Evolutionary conservation across 305 asterid species (phyloP).

Genomic region (Stenogyne calaminthoides): DNA sequence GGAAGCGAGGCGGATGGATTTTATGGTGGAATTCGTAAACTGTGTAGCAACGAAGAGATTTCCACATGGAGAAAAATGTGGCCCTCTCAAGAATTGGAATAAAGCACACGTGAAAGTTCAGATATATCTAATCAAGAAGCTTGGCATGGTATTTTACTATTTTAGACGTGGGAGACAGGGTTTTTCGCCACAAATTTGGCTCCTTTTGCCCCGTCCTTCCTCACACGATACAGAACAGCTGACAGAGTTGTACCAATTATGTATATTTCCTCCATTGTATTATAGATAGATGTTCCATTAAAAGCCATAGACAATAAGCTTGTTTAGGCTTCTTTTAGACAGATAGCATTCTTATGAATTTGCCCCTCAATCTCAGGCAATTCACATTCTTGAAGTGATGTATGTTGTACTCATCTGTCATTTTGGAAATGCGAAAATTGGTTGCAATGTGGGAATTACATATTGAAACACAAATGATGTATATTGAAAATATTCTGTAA

Average conservation of each 20-base stretch:
- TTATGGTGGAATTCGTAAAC: conserved; percentile 78
- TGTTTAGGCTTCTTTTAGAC: conserved; percentile 31
- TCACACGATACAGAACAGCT: conserved; percentile 19
- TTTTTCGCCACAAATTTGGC: conserved; percentile 13
- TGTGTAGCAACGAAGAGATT: conserved; percentile 53
- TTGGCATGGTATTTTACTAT: background rate
- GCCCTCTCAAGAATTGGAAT: conserved; percentile 72
- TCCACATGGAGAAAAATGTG: conserved; percentile 69
- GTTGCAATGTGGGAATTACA: conserved; percentile 15
- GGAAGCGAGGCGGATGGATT: conserved; percentile 85
- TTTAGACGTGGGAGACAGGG: conserved; percentile 13
- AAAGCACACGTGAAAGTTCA: conserved; percentile 17
- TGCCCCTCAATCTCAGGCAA: conserved; percentile 4
- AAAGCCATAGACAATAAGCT: conserved; percentile 14
- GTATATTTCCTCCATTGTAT: conserved; percentile 32
- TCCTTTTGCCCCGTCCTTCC: conserved; percentile 18
- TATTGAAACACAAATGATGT: conserved; percentile 11
- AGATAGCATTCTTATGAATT: conserved; percentile 19
- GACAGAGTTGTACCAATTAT: conserved; percentile 26
- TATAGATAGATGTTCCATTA: conserved; percentile 21
- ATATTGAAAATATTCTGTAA: background rate
- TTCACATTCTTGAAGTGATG: conserved; percentile 5
- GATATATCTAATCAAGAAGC: background rate
- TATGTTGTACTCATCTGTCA: conserved; percentile 19
- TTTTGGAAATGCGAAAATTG: background rate